Evolutionary conservation across 1,284 basidiomycete species (phyloP), one percentile per base, ranked within the genome.

Genomic region (Boletus mariae): DNA sequence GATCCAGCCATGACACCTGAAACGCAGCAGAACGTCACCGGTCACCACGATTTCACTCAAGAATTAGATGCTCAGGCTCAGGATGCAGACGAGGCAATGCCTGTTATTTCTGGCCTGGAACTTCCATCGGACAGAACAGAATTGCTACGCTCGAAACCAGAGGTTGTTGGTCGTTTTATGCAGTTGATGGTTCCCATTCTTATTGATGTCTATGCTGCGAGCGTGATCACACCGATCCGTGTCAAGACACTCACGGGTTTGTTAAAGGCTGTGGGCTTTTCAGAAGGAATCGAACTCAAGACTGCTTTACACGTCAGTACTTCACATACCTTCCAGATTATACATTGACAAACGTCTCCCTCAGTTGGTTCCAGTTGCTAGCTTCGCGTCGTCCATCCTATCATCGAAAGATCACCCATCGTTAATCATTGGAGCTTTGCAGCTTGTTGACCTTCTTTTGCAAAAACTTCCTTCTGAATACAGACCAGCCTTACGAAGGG

Each of bases 191-290:
- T 96, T 1, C 95, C 95, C 0, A 93, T 95, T 45, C 78, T 98
- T 48, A 87, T 97, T 53, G 94, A 98, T 63, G 94, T 98, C 8
- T 98, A 96, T 71, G 89, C 93, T 20, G 94, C 95, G 10, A 96
- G 92, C 63, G 93, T 98, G 32, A 85, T 87, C 51, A 83, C 86
- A 0, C 84, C 90, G 6, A 85, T 97, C 3, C 80, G 94, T 55
- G 83, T 89, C 47, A 95, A 95, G 75, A 90, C 92, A 0, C 76
- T 98, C 55, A 89, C 86, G 0, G 92, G 89, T 1, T 64, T 98
- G 48, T 71, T 95, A 58, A 96, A 97, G 68, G 92, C 94, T 2
- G 83, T 94, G 47, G 88, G 90, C 57, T 98, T 94, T 69, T 76
- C 92, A 42, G 86, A 92, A 53, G 80, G 82, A 4, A 84, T 87